Base-by-base conservation (phyloP, 352 stramenopile species). In the Peronospora tabacina region DNA sequence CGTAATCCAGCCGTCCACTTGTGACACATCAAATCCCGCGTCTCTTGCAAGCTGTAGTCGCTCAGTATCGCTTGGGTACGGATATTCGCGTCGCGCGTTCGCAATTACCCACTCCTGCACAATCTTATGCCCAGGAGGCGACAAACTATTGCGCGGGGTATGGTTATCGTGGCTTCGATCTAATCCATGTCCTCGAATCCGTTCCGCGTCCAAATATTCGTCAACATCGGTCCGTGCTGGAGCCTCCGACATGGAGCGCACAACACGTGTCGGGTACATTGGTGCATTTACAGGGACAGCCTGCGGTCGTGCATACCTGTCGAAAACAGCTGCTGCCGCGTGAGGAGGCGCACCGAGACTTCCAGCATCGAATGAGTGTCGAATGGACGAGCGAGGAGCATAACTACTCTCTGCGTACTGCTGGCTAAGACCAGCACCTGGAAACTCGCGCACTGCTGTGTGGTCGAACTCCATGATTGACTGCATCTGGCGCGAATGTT, bases 1-100 rank as follows among this genome's bases (percentile, higher is more conserved):
- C 49, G 81, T 81, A 44, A 93, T 81, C 82, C 79, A 93, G n/a
- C 76, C 68, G 49, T 93, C 82, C 22, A 90, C 77, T 63, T 93
- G 82, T 43, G 76, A 72, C 12, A 90, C 68, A 41, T 90, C 79
- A 7, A 93, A 52, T 1, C 82, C 77, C 0, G 79, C 89, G 20
- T 89, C 77, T 26, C 70, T 65, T 28, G 75, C 81, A 8, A 93
- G 75, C 54, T 89, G 75, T 28, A 85, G 53, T 54, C 83, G 85
- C 59, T 90, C 82, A 0, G 59, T 46, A 33, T 90, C 82, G 3
- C 67, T 70, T 5, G 75, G 77, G 44, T 82, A 74, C 5, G 75
- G 73, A 45, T 75, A 86, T 40, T 90, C 73, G 39, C 75, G 65
- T 45, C 82, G 73, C 4, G 63, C 50, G 34, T 84, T 78, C 7